Conservation (phyloP, 805 yeast genomes). For the Metschnikowia kofuensis region DNA sequence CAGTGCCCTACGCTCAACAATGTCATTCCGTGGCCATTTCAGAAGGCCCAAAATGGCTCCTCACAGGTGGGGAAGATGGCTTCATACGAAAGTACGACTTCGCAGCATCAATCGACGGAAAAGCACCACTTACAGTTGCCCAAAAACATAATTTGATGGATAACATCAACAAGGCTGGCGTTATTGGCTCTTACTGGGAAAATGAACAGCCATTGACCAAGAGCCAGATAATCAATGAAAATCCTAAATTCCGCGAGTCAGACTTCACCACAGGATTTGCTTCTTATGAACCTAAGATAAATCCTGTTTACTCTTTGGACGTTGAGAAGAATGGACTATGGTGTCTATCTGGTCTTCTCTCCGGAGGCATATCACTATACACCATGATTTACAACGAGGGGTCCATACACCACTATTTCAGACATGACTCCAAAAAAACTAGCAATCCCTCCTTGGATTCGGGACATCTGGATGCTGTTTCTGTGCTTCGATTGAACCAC, state of each 20-base stretch:
- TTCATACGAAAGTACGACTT: constrained; percentile 88
- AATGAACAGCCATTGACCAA: constrained; percentile 80
- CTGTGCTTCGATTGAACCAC: constrained; percentile 61
- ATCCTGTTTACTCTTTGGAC: constrained; percentile 87
- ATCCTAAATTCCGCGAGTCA: constrained; percentile 35
- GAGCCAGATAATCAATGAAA: constrained; percentile 35
- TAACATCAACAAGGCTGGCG: constrained; percentile 80
- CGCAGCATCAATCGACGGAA: constrained; percentile 80
- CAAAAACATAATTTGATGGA: constrained; percentile 89
- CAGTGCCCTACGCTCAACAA: constrained; percentile 77
- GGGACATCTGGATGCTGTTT: constrained; percentile 74
- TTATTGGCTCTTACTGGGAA: constrained; percentile 86
- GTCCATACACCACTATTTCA: constrained; percentile 68
- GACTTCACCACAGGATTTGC: constrained; percentile 38
- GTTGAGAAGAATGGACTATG: constrained; percentile 81
- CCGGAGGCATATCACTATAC: constrained; percentile 86
- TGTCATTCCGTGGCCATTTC: constrained; percentile 77
- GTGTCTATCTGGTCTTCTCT: constrained; percentile 75
- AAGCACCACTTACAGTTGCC: constrained; percentile 81
- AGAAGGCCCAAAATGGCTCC: constrained; percentile 78
- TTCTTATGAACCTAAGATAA: constrained; percentile 56
- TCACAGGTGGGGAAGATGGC: constrained; percentile 96
- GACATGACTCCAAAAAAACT: constrained; percentile 33
- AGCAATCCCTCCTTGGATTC: constrained; percentile 7
- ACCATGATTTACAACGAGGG: constrained; percentile 85